These are phyloP conservation scores for Rhodomyrtus tomentosa DNA, from an alignment of 345 rosid genomes.

Conservation along the genomic window DNA sequence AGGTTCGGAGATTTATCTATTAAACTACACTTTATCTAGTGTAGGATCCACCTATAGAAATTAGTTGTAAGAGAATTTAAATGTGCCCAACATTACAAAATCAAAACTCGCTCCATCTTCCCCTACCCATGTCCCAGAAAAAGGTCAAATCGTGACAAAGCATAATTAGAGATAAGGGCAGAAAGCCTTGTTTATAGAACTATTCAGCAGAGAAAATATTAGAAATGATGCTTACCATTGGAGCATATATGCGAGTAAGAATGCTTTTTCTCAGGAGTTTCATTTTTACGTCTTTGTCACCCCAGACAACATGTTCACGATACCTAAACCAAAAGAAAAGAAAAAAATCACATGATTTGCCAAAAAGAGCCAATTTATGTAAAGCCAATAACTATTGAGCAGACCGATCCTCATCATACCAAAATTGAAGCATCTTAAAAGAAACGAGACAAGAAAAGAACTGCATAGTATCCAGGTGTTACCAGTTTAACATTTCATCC, in stretches of 20 bases:
- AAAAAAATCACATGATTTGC: not conserved
- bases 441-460: not conserved
- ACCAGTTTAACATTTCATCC: slow-evolving; percentile 93
- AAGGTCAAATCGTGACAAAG: not conserved
- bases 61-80: not conserved
- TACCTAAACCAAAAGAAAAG: slow-evolving; percentile 42
- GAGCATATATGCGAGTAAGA: slow-evolving; percentile 74
- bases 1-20: not conserved
- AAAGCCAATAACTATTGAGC: not conserved
- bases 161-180: not conserved
- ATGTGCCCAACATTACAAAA: not conserved
- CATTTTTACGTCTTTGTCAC: slow-evolving; percentile 58
- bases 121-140: not conserved
- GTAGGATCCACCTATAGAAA: not conserved
- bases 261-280: slow-evolving; percentile 82
- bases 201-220: not conserved
- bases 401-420: not conserved
- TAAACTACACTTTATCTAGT: not conserved
- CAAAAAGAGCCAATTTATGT: not conserved
- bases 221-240: slow-evolving; percentile 45
- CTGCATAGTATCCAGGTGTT: slow-evolving; percentile 3
- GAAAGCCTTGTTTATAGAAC: not conserved
- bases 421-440: not conserved
- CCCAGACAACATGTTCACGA: slow-evolving; percentile 83
- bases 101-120: not conserved